Evolutionary conservation across 2,329 filamentous ascomycete species (phyloP).

Genomic region (Aureobasidium sp.): DNA sequence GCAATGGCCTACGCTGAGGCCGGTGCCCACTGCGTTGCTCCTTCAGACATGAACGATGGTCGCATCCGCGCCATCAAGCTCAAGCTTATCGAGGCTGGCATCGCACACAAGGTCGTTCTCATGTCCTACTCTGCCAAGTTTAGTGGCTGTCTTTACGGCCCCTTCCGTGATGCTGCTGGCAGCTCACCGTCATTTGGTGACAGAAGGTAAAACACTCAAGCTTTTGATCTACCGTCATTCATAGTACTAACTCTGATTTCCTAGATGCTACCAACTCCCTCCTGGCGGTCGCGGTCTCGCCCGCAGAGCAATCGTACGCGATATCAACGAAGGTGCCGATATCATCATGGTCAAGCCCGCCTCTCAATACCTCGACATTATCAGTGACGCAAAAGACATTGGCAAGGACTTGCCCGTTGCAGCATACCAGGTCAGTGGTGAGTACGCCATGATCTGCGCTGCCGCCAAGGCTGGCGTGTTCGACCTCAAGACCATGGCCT

Average conservation of each 20-base stretch:
- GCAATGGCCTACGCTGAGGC: conserved; percentile 95
- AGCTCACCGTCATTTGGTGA: conserved; percentile 89
- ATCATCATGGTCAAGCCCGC: conserved; percentile 99
- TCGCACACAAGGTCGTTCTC: conserved; percentile 81
- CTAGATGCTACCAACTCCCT: conserved; percentile 86
- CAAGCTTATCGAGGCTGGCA: conserved; percentile 90
- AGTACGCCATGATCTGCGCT: conserved; percentile 97
- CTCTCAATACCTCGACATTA: conserved; percentile 92
- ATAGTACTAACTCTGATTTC: neutral
- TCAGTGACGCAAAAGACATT: conserved; percentile 92
- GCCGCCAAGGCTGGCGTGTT: conserved; percentile 94
- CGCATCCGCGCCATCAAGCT: conserved; percentile 96
- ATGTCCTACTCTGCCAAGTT: conserved; percentile 99
- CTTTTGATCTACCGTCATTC: neutral
- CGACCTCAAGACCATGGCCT: conserved; percentile 87
- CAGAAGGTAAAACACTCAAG: conserved; percentile 41
- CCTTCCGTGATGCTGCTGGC: conserved; percentile 92
- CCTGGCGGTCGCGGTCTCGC: conserved; percentile 87
- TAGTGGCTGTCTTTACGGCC: conserved; percentile 90
- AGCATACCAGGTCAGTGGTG: conserved; percentile 93
- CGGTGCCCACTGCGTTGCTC: conserved; percentile 92
- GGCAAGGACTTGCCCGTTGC: conserved; percentile 87
- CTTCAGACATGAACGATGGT: conserved; percentile 98
- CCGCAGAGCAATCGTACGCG: conserved; percentile 78
- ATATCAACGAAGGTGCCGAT: conserved; percentile 89